Conservation (phyloP, 2,329 filamentous ascomycete genomes). For the Aspergillus sp. region DNA sequence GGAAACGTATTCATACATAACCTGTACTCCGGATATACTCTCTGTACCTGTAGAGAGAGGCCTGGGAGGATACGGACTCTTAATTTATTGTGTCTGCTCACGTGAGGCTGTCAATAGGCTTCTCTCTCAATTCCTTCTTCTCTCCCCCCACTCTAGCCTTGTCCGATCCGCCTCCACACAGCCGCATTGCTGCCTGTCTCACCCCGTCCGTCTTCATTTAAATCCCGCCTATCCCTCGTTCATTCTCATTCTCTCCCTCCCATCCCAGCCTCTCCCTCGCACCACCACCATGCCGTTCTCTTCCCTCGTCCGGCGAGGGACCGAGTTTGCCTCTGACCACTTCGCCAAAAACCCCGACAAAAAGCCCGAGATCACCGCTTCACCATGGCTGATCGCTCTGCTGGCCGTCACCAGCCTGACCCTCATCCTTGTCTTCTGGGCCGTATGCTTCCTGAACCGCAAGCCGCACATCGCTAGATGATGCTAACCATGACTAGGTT, state of each 20-base stretch:
- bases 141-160: no score
- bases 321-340: slow-evolving; percentile 21
- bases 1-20: no score
- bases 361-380: slow-evolving; percentile 13
- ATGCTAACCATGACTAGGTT: slow-evolving; percentile 21
- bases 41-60: no score
- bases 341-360: slow-evolving; percentile 13
- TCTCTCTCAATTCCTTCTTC: no score
- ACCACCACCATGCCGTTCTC: slow-evolving; percentile 18
- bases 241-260: background rate
- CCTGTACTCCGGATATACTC: no score
- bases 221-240: slow-evolving; percentile 1
- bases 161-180: slow-evolving; percentile 3
- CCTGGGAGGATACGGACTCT: no score
- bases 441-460: slow-evolving; percentile 20
- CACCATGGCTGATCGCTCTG: slow-evolving; percentile 18
- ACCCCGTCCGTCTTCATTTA: background rate
- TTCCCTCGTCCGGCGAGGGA: slow-evolving; percentile 27
- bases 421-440: slow-evolving; percentile 14
- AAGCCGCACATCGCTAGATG: no score
- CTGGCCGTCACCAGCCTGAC: slow-evolving; percentile 19
- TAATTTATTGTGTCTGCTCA: no score
- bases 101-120: no score
- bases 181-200: slow-evolving; percentile 7
- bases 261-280: background rate